These are phyloP conservation scores for Przewalskia tangutica DNA, from an alignment of 257 asterid genomes.

Conservation along the genomic window DNA sequence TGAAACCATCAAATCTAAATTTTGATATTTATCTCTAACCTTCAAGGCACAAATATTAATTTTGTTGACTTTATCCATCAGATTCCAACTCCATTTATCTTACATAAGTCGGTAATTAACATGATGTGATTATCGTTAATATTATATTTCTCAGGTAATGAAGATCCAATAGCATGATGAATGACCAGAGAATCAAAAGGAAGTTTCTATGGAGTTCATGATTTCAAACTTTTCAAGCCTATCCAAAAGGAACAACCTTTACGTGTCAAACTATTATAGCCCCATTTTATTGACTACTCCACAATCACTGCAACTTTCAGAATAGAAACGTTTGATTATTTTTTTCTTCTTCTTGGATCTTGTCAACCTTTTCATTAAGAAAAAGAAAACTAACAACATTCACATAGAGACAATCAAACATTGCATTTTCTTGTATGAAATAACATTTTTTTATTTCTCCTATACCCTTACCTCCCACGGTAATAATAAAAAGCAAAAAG, in stretches of 20 bases:
- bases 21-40: no score
- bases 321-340: conserved; percentile 4
- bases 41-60: no score
- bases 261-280: conserved; percentile 47
- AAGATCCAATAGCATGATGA: conserved; percentile 18
- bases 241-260: conserved; percentile 10
- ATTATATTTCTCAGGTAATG: background rate
- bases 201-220: conserved; percentile 7
- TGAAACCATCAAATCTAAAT: no score
- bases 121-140: no score
- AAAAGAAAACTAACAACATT: conserved; percentile 25
- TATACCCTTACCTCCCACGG: background rate
- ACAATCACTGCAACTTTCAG: background rate
- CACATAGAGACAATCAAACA: background rate
- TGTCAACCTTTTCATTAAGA: conserved; percentile 10
- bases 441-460: background rate
- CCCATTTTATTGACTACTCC: conserved; percentile 46
- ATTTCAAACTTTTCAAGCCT: conserved; percentile 12
- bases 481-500: background rate
- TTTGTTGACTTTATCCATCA: background rate
- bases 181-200: background rate
- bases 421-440: background rate
- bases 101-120: background rate
- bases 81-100: background rate
- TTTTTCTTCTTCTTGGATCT: background rate